Evolutionary conservation across 2,329 filamentous ascomycete species (phyloP).

Genomic region (Nigrospora osmanthi): DNA sequence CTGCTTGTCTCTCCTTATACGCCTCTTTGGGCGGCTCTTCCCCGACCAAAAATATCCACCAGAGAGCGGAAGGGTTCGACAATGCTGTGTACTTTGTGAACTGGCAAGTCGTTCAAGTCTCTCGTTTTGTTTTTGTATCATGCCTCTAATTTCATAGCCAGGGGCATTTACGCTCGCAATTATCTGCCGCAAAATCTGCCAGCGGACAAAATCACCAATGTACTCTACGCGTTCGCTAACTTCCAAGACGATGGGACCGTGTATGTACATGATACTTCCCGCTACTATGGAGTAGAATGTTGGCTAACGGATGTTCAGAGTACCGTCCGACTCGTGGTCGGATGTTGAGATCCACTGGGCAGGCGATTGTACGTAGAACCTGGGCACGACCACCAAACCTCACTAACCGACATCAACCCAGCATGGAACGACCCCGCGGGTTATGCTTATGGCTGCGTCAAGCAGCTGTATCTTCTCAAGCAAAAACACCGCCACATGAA

Average conservation of each 20-base stretch:
- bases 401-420: slow-evolving; percentile 12
- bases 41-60: background rate
- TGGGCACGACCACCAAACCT: too few relatives aligned
- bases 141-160: slow-evolving; percentile 12
- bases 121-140: slow-evolving; percentile 15
- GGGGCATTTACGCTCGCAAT: slow-evolving; percentile 67
- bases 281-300: too few relatives aligned
- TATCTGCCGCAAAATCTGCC: slow-evolving; percentile 67
- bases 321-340: slow-evolving; percentile 59
- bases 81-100: slow-evolving; percentile 42
- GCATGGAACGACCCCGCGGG: slow-evolving; percentile 55
- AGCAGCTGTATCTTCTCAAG: slow-evolving; percentile 73
- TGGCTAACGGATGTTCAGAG: background rate
- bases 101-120: slow-evolving; percentile 30
- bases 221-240: slow-evolving; percentile 79
- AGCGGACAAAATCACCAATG: slow-evolving; percentile 62
- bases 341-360: slow-evolving; percentile 69
- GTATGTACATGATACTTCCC: slow-evolving; percentile 27
- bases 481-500: slow-evolving; percentile 72
- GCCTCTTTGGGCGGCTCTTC: background rate
- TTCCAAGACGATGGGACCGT: slow-evolving; percentile 64
- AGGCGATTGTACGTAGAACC: slow-evolving; percentile 44
- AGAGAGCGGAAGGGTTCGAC: slow-evolving; percentile 24
- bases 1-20: slow-evolving; percentile 5
- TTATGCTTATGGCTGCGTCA: slow-evolving; percentile 75